Percentiles rank a stretch among this genome's conserved stretches.
phyloP scores from a whole-genome alignment of 2,329 filamentous ascomycete genomes.

The Aspergillus novoparasiticus region DNA sequence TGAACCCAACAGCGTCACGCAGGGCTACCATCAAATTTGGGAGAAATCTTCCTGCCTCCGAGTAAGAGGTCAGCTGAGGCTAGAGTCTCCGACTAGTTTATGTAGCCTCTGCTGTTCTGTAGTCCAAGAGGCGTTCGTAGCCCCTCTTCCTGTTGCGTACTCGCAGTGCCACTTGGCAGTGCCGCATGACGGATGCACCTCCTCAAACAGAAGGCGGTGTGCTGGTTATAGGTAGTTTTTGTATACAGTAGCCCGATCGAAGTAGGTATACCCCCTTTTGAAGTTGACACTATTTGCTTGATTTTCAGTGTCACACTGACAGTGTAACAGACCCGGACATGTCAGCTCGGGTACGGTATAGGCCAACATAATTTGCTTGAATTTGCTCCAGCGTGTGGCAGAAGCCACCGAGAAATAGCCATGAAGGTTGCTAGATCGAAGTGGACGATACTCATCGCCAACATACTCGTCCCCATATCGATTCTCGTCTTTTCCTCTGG shows the following conservation, averaged over 20 bases:
- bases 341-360: not conserved
- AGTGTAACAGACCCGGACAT: not conserved
- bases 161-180: not conserved
- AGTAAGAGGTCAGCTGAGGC: not conserved
- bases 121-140: not conserved
- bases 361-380: not conserved
- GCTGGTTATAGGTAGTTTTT: not conserved
- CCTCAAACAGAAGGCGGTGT: constrained; percentile 11
- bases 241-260: not conserved
- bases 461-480: constrained; percentile 74
- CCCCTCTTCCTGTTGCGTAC: not conserved
- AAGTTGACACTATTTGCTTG: not conserved
- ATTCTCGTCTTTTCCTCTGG: constrained; percentile 79
- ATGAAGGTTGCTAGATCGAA: constrained; percentile 27
- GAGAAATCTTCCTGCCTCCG: not conserved
- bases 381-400: not conserved
- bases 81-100: not conserved
- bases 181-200: not conserved
- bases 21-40: not conserved
- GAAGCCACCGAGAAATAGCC: not conserved
- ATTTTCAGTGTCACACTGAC: not conserved
- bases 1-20: not conserved
- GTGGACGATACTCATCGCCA: constrained; percentile 63
- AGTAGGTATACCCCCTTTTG: not conserved
- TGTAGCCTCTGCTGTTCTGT: not conserved